phyloP scores from a whole-genome alignment of 495 filamentous ascomycete species.

The Hypoxylon perforatum region DNA sequence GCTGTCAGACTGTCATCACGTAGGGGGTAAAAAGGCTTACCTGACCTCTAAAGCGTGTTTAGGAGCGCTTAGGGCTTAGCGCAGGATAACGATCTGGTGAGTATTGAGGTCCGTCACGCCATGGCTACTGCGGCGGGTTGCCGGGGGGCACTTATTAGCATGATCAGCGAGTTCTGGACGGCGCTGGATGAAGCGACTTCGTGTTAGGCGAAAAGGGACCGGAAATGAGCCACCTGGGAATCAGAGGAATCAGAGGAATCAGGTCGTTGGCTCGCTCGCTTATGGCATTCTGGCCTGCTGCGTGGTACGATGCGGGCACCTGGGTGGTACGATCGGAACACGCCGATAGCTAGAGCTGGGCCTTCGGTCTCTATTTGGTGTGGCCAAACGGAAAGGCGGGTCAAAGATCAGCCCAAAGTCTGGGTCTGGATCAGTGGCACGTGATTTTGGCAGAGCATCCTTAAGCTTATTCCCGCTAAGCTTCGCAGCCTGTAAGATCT shows the following conservation, averaged over 20 bases:
- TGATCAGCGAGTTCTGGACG: background rate
- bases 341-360: slow-evolving; percentile 12
- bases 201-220: slow-evolving; percentile 35
- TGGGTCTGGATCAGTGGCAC: background rate
- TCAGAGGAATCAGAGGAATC: slow-evolving; percentile 12
- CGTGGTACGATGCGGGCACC: slow-evolving; percentile 23
- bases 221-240: slow-evolving; percentile 35
- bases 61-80: background rate
- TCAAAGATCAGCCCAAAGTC: slow-evolving; percentile 7
- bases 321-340: slow-evolving; percentile 35
- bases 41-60: background rate
- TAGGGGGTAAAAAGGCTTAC: slow-evolving; percentile 17
- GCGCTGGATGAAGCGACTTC: background rate
- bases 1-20: background rate
- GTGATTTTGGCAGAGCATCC: background rate
- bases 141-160: no score
- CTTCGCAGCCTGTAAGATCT: background rate
- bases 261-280: slow-evolving; percentile 18
- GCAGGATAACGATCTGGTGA: slow-evolving; percentile 23
- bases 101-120: slow-evolving; percentile 30
- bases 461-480: background rate
- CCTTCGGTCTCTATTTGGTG: background rate
- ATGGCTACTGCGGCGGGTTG: slow-evolving; percentile 2
- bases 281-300: slow-evolving; percentile 41
- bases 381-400: slow-evolving; percentile 2